phyloP scores from a whole-genome alignment of 163 green algal genomes.

The Botryococcus braunii region DNA sequence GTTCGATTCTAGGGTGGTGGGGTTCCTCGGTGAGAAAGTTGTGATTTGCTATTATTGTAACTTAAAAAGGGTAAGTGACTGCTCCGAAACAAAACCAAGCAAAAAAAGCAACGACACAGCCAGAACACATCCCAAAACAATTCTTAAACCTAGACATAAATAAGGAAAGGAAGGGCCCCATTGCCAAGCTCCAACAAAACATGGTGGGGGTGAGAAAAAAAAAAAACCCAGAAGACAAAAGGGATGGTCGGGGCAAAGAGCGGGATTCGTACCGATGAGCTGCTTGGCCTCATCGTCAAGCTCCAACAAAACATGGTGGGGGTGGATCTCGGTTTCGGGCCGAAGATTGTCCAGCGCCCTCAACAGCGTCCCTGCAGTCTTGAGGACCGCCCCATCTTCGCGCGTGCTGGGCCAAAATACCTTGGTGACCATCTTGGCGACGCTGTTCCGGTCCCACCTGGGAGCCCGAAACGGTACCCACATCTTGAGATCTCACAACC shows the following conservation, averaged over 20 bases:
- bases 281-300: constrained; percentile 23
- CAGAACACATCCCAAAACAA: too few species aligned
- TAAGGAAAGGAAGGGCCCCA: background rate
- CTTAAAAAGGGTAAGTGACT: too few species aligned
- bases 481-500: too few species aligned
- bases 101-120: too few species aligned
- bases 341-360: constrained; percentile 19
- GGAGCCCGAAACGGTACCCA: background rate
- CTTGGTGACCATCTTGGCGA: constrained; percentile 43
- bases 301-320: constrained; percentile 23
- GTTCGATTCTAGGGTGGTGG: too few species aligned
- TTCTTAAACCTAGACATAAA: too few species aligned
- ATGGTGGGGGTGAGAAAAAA: constrained; percentile 27
- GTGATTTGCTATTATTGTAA: too few species aligned
- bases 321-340: constrained; percentile 21
- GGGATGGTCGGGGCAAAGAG: too few species aligned
- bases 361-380: constrained; percentile 10
- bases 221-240: too few species aligned
- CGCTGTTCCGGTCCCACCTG: constrained; percentile 39
- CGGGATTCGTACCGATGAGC: constrained; percentile 13
- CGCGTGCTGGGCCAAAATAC: constrained; percentile 18
- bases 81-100: too few species aligned
- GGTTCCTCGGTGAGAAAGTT: too few species aligned
- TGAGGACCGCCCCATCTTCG: background rate
- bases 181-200: constrained; percentile 21